Percentiles rank a stretch among this genome's conserved stretches.
phyloP scores from a whole-genome alignment of 768 basidiomycete species.

The Suillus subluteus region DNA sequence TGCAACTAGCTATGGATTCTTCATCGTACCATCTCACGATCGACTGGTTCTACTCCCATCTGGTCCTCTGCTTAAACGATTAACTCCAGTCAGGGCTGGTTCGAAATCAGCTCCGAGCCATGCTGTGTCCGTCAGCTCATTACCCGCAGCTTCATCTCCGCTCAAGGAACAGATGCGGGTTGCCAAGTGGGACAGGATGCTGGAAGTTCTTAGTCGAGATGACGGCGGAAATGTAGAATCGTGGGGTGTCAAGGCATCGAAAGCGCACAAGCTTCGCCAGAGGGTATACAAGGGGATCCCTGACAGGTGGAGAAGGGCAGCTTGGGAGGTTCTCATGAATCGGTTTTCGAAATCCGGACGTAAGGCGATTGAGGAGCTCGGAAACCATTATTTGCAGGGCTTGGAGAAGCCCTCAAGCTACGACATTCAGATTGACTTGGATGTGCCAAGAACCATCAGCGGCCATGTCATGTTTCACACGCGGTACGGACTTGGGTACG shows the following conservation, averaged over 20 bases:
- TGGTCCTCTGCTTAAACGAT: conserved; percentile 61
- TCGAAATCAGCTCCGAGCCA: conserved; percentile 50
- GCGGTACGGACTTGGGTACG: conserved; percentile 93
- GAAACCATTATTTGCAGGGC: conserved; percentile 57
- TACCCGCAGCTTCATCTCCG: conserved; percentile 51
- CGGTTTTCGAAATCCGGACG: conserved; percentile 50
- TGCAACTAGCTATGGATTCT: conserved; percentile 85
- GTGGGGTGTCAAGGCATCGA: conserved; percentile 71
- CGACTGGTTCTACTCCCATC: conserved; percentile 75
- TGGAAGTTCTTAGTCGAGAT: conserved; percentile 68
- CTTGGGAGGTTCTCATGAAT: conserved; percentile 84
- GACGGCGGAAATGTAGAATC: conserved; percentile 73
- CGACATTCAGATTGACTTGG: conserved; percentile 97
- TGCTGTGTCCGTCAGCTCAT: conserved; percentile 46
- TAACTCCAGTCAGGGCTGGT: conserved; percentile 49
- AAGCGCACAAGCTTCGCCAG: conserved; percentile 68
- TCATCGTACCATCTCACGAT: conserved; percentile 78
- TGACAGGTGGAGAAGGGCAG: conserved; percentile 92
- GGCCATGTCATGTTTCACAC: conserved; percentile 95
- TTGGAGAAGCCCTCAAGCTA: conserved; percentile 84
- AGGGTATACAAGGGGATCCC: conserved; percentile 96
- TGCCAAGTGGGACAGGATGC: conserved; percentile 94
- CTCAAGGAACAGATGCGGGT: conserved; percentile 76
- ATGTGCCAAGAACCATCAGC: conserved; percentile 94
- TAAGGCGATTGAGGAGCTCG: conserved; percentile 47